Evolutionary conservation across 768 basidiomycete species (phyloP).

Genomic region (Mycena filopes): DNA sequence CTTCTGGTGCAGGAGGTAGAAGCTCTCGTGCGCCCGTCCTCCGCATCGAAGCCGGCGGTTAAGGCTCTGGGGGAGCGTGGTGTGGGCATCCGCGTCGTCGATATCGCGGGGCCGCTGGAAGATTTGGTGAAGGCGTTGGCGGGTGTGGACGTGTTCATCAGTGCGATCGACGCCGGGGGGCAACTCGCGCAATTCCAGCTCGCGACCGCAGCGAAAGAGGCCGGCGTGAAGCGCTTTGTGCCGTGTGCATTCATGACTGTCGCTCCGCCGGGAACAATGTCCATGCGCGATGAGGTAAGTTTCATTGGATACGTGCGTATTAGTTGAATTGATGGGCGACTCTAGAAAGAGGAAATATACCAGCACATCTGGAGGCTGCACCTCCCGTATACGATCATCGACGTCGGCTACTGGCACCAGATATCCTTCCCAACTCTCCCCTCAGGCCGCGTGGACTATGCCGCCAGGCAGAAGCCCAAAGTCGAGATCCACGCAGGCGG

Average conservation of each 20-base stretch:
- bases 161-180: conserved; percentile 19
- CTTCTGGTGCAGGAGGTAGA: conserved; percentile 7
- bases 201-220: conserved; percentile 24
- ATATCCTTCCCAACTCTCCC: conserved; percentile 25
- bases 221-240: conserved; percentile 28
- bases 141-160: conserved; percentile 27
- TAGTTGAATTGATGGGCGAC: no score
- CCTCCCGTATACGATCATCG: conserved; percentile 44
- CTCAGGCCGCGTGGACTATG: conserved; percentile 28
- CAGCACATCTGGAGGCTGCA: conserved; percentile 37
- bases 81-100: conserved; percentile 19
- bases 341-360: conserved; percentile 42
- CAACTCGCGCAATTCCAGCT: conserved; percentile 18
- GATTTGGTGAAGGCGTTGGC: neutral
- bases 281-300: conserved; percentile 14
- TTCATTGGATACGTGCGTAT: no score
- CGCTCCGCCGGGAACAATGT: conserved; percentile 16
- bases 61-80: conserved; percentile 5
- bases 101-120: conserved; percentile 17
- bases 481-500: conserved; percentile 34
- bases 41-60: conserved; percentile 8
- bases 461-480: neutral
- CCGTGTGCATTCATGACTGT: conserved; percentile 27
- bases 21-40: conserved; percentile 26
- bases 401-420: conserved; percentile 47